Evolutionary conservation across 1,284 basidiomycete species (phyloP).

Genomic region (Cryptococcus sp.): DNA sequence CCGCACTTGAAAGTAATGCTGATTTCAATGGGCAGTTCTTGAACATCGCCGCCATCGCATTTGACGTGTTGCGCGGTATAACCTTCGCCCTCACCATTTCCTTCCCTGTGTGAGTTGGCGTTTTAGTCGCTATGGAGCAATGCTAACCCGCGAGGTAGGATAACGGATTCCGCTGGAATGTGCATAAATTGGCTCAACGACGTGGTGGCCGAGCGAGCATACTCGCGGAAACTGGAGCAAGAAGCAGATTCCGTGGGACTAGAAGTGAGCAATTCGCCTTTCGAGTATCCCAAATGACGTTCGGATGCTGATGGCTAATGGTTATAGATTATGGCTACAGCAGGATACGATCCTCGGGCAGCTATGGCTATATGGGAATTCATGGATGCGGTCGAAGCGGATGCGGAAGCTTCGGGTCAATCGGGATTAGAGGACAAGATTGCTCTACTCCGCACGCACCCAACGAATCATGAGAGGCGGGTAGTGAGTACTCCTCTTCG

Average conservation of each 20-base stretch:
- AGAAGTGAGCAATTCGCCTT: slow-evolving; percentile 40
- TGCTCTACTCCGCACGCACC: slow-evolving; percentile 56
- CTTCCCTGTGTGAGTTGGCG: slow-evolving; percentile 53
- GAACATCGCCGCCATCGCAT: slow-evolving; percentile 56
- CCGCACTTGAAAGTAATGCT: not conserved
- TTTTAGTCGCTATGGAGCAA: not conserved
- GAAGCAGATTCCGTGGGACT: slow-evolving; percentile 59
- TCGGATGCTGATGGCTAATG: not conserved
- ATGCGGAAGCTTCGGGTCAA: slow-evolving; percentile 45
- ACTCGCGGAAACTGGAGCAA: slow-evolving; percentile 57
- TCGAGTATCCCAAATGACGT: not conserved
- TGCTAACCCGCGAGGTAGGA: slow-evolving; percentile 26
- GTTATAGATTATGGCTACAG: slow-evolving; percentile 53
- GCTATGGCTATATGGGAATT: slow-evolving; percentile 57
- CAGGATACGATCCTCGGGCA: slow-evolving; percentile 57
- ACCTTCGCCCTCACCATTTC: slow-evolving; percentile 58
- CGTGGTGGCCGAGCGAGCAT: slow-evolving; percentile 56
- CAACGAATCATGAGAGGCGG: slow-evolving; percentile 54
- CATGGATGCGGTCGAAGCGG: slow-evolving; percentile 55
- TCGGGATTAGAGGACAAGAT: slow-evolving; percentile 45
- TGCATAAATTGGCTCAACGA: slow-evolving; percentile 58
- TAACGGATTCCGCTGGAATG: slow-evolving; percentile 56
- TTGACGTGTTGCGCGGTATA: slow-evolving; percentile 58
- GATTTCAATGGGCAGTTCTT: slow-evolving; percentile 49
- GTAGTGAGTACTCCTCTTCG: slow-evolving; percentile 7